Evolutionary conservation across 768 basidiomycete genomes (phyloP), one percentile per base, ranked within the genome.

Genomic region (Multifurca ochricompacta): DNA sequence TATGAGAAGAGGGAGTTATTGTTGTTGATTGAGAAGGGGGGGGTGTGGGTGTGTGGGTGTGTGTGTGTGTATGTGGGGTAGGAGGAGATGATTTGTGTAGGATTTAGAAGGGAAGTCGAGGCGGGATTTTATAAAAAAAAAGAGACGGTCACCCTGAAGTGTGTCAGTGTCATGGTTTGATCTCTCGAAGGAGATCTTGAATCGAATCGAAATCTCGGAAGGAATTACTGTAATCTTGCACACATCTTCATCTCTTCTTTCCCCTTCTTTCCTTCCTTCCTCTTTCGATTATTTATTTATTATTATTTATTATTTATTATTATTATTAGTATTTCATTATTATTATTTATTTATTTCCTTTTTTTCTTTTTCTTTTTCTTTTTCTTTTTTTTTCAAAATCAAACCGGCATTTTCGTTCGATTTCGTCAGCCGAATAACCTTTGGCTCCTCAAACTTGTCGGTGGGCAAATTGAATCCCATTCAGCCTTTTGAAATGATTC

Each of bases 391-490:
- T n/a, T n/a, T n/a, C n/a, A n/a, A n/a, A n/a, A n/a, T 36, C n/a
- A 35, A 41, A 51, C 59, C 59, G 59, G 59, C 48, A 48, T 59
- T 53, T 48, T 58, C 59, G 59, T 50, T 51, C 42, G 30, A 45
- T 53, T 59, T 59, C 44, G 59, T 59, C 59, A 59, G 56, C 59
- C 59, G 55, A 59, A 51, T 46, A 40, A 41, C 18, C 37, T 53
- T 53, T 53, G 43, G 28, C 31, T 25, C 9, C 27, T 23, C n/a
- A 27, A n/a, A 40, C 34, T 23, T 32, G 42, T 36, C 35, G 34
- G 8, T 35, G 8, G 34, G 43, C 35, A 30, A 44, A 44, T 44
- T 44, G 43, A 31, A 27, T 31, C 43, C 8, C 41, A 16, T 42
- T 42, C 25, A 42, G 25, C 44, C 34, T 21, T 21, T 23, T 19